Base-by-base conservation (phyloP, 2,329 filamentous ascomycete species). In the Pseudocercospora eumusae region DNA sequence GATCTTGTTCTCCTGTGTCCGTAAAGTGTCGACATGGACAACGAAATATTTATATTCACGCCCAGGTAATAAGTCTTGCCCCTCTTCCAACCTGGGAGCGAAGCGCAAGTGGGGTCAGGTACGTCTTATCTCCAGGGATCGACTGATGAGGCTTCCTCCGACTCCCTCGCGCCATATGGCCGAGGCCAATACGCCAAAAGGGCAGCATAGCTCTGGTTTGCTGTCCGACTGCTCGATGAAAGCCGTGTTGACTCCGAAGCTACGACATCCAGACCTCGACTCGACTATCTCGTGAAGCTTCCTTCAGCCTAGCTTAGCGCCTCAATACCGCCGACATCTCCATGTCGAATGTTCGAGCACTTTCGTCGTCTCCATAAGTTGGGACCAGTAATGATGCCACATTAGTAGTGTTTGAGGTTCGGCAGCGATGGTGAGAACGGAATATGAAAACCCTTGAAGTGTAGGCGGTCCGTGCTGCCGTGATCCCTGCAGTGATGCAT, bases 211-310 rank as follows among this genome's bases (percentile, higher is more conserved):
- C 47, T 52, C 23, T 23, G 25, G 2, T 27, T 13, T 28, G 11
- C 15, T n/a, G n/a, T 40, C 36, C 36, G 36, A 25, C 47, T 25
- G 25, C 47, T 52, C 8, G 6, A 28, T 20, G 4, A 57, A 33
- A 42, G 21, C 36, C 5, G 21, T 23, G 20, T n/a, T 52, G 13
- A 21, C 18, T 25, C 44, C 44, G 44, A 47, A 47, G 56, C 27
- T 28, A 42, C 53, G 55, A 62, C 60, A 53, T 40, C 44, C 33
- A 36, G 49, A 44, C 45, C 60, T 62, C 36, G 60, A 62, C 56
- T 62, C 60, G 60, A 54, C 20, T 40, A 36, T 47, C 36, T 40
- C n/a, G 13, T 18, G 15, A 40, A 40, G 36, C 36, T 40, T n/a
- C 36, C 36, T 18, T 40, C 36, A 40, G 36, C 36, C n/a, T 40